A percentile compares a stretch with the other conserved stretches of the same genome.
Conservation (phyloP, 768 basidiomycete genomes). For the Mycena alexandri region DNA sequence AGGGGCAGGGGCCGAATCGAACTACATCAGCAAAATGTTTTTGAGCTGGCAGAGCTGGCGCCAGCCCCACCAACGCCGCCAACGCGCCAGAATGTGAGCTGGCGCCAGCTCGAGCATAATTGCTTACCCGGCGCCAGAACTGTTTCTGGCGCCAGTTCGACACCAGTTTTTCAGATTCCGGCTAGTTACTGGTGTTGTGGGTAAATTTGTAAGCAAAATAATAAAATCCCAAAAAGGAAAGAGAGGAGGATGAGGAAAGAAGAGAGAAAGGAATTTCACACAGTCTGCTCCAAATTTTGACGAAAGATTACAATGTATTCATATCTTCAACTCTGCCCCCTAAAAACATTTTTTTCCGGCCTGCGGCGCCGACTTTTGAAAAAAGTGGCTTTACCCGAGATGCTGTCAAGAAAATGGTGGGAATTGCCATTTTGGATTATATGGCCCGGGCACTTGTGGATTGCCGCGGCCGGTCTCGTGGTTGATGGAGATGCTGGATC, state of each 20-base stretch:
- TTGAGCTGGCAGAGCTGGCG: too few species aligned
- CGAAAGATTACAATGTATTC: not conserved
- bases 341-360: not conserved
- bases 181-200: conserved; percentile 20
- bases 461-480: conserved; percentile 21
- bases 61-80: too few species aligned
- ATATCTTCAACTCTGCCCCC: not conserved
- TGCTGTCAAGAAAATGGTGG: conserved; percentile 16
- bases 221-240: too few species aligned
- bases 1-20: too few species aligned
- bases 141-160: too few species aligned
- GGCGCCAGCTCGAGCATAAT: too few species aligned
- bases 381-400: not conserved
- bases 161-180: too few species aligned
- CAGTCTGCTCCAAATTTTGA: not conserved
- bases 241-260: not conserved
- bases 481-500: conserved; percentile 3
- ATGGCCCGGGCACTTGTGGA: conserved; percentile 7
- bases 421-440: conserved; percentile 23
- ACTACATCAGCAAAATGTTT: too few species aligned
- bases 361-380: conserved; percentile 5
- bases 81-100: too few species aligned
- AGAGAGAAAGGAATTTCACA: not conserved
- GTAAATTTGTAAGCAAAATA: conserved; percentile 11
- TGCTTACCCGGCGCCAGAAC: too few species aligned